phyloP scores from a whole-genome alignment of 306 rosid species.

The Trifolium subterraneum region DNA sequence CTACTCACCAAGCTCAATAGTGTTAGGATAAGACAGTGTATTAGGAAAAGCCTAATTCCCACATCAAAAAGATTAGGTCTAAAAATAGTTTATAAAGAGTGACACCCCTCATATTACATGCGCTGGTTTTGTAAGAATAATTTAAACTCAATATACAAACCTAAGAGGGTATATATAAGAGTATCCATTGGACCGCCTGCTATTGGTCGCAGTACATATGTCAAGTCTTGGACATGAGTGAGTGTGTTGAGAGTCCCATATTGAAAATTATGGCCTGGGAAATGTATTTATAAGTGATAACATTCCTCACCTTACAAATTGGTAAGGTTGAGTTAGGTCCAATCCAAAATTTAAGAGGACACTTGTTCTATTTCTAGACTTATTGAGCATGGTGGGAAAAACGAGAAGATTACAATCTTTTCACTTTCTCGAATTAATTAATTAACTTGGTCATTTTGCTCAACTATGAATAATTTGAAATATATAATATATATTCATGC shows the following conservation, averaged over 20 bases:
- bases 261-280: neutral
- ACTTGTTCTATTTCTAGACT: neutral
- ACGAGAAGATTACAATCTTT: neutral
- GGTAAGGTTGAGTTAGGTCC: neutral
- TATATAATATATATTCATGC: neutral
- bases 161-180: neutral
- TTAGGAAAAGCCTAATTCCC: neutral
- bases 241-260: neutral
- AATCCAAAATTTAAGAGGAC: neutral
- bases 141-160: neutral
- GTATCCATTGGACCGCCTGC: neutral
- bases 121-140: neutral
- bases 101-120: no score
- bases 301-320: neutral
- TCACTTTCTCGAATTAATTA: neutral
- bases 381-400: neutral
- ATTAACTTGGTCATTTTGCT: neutral
- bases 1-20: neutral
- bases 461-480: neutral
- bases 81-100: neutral
- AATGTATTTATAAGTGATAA: neutral
- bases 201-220: neutral
- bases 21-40: neutral
- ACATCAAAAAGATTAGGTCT: neutral
- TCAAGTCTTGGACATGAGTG: neutral